Evolutionary conservation across 805 yeast genomes (phyloP).

Genomic region (Zygosaccharomyces bailii): DNA sequence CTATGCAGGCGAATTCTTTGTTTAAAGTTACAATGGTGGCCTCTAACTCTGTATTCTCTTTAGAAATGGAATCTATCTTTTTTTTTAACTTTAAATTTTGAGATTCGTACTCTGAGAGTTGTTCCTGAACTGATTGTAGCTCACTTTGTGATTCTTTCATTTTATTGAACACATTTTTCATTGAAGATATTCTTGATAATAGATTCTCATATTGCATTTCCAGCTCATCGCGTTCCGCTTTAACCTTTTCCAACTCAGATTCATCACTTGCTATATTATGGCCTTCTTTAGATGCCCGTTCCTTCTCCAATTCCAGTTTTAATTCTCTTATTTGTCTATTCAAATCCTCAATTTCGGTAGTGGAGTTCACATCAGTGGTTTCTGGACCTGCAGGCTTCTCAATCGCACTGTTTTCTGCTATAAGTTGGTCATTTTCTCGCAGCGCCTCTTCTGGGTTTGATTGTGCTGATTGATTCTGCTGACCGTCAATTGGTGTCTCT

Average conservation of each 20-base stretch:
- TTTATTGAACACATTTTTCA: conserved; percentile 68
- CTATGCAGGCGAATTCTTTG: conserved; percentile 45
- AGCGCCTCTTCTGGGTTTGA: conserved; percentile 21
- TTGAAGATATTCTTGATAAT: conserved; percentile 60
- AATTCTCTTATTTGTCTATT: conserved; percentile 9
- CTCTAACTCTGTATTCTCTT: conserved; percentile 36
- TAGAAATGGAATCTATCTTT: conserved; percentile 33
- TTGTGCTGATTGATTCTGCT: conserved; percentile 3
- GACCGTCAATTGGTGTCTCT: conserved; percentile 5
- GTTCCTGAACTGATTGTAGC: conserved; percentile 52
- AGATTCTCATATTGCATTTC: conserved; percentile 60
- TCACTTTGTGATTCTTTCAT: conserved; percentile 70
- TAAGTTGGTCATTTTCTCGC: conserved; percentile 2
- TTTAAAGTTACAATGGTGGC: conserved; percentile 37
- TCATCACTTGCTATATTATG: conserved; percentile 7
- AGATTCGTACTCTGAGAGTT: conserved; percentile 46
- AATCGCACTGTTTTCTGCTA: not conserved
- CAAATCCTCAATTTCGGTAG: conserved; percentile 4
- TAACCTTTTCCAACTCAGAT: conserved; percentile 35
- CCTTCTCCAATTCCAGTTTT: conserved; percentile 8
- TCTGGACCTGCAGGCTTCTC: not conserved
- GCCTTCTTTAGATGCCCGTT: not conserved
- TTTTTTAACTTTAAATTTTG: conserved; percentile 39
- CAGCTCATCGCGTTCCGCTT: conserved; percentile 53
- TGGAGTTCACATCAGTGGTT: not conserved